These are phyloP conservation scores for Fusarium mangiferae DNA, from an alignment of 2,329 filamentous ascomycete genomes.

Conservation along the genomic window DNA sequence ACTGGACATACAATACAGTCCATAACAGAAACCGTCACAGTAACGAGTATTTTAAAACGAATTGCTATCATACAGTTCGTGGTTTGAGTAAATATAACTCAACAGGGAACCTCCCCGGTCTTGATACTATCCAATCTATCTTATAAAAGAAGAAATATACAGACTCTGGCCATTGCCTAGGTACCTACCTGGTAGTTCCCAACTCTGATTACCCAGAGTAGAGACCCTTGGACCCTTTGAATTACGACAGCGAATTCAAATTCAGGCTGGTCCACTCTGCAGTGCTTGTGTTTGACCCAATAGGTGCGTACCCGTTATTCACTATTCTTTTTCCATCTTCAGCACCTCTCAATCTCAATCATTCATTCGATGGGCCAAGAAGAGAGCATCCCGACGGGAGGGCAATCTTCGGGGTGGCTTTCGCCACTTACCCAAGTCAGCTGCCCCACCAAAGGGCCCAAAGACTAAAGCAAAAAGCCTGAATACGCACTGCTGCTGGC, in stretches of 20 bases:
- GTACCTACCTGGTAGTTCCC: conserved; percentile 8
- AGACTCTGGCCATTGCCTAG: conserved; percentile 1
- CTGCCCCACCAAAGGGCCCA: conserved; percentile 46
- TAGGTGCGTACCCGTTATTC: conserved; percentile 23
- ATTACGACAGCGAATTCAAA: conserved; percentile 10
- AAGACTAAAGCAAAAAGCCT: conserved; percentile 28
- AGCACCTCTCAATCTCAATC: not conserved
- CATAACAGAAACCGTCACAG: conserved; percentile 1
- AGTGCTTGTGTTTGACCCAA: not conserved
- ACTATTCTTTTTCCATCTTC: conserved; percentile 26
- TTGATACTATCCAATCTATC: not conserved
- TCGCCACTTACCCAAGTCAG: conserved; percentile 48
- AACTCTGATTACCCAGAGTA: conserved; percentile 5
- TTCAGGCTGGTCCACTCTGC: not conserved
- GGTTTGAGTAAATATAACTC: not conserved
- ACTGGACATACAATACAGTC: not conserved
- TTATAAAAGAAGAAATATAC: conserved; percentile 17
- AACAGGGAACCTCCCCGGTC: conserved; percentile 4
- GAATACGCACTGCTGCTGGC: conserved; percentile 24
- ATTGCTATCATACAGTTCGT: not conserved
- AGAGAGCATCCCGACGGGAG: conserved; percentile 8
- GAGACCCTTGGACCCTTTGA: conserved; percentile 38
- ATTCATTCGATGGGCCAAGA: conserved; percentile 11
- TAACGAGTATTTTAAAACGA: not conserved
- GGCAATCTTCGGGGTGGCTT: conserved; percentile 41